These are phyloP conservation scores for Lichina pygmaea DNA, from an alignment of 495 filamentous ascomycete species.

Conservation along the genomic window DNA sequence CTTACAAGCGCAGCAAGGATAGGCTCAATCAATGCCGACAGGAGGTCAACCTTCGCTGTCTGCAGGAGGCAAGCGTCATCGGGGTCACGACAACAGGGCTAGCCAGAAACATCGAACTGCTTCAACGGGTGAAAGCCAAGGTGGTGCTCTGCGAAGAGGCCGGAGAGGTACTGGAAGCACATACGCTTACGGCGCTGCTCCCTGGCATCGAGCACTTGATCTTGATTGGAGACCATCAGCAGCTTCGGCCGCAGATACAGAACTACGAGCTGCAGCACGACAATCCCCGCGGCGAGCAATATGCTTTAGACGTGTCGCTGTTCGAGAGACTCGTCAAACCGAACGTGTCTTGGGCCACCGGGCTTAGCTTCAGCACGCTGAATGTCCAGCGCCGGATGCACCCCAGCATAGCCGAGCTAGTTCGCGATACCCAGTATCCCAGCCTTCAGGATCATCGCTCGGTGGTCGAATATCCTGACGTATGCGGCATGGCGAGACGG, in stretches of 20 bases:
- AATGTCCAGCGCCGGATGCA: conserved; percentile 56
- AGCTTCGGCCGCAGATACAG: conserved; percentile 41
- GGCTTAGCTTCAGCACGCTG: conserved; percentile 28
- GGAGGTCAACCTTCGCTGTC: conserved; percentile 24
- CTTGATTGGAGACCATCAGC: conserved; percentile 48
- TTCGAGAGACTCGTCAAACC: conserved; percentile 41
- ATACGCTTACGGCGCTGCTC: conserved; percentile 38
- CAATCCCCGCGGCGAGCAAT: conserved; percentile 22
- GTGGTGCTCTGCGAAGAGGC: conserved; percentile 57
- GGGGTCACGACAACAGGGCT: conserved; percentile 53
- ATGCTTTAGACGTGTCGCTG: conserved; percentile 34
- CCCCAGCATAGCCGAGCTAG: conserved; percentile 32
- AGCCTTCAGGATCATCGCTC: conserved; percentile 26
- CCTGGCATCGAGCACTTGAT: conserved; percentile 47
- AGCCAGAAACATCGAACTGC: conserved; percentile 32
- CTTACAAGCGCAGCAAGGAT: conserved; percentile 12
- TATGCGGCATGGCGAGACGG: conserved; percentile 33
- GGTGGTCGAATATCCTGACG: conserved; percentile 26
- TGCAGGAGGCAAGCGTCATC: conserved; percentile 32
- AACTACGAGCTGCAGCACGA: conserved; percentile 37
- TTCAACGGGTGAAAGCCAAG: conserved; percentile 33
- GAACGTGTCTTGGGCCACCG: conserved; percentile 3
- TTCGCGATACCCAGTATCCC: conserved; percentile 37
- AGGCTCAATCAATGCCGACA: conserved; percentile 13
- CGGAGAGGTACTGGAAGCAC: conserved; percentile 48